A percentile compares a stretch with the other conserved stretches of the same genome.
Conservation (phyloP, 768 basidiomycete genomes). For the Tulasnella sp. region DNA sequence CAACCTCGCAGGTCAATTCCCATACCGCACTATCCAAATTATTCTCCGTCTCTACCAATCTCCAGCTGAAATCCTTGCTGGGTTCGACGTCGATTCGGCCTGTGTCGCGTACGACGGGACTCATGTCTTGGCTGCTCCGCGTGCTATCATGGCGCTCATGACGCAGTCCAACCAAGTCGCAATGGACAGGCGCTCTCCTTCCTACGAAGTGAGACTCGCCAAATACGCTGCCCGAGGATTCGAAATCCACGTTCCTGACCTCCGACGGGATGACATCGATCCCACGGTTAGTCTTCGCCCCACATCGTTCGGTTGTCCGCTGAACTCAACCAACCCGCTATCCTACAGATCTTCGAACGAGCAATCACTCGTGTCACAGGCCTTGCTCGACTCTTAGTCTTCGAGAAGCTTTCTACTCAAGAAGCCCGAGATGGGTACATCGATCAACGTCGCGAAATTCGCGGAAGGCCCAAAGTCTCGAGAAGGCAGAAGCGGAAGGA, state of each 20-base stretch:
- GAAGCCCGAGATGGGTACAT: slow-evolving; percentile 37
- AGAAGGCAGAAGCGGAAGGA: slow-evolving; percentile 24
- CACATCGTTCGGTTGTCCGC: background rate
- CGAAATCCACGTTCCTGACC: slow-evolving; percentile 44
- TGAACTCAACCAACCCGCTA: background rate
- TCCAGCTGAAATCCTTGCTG: slow-evolving; percentile 53
- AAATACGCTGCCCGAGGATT: slow-evolving; percentile 46
- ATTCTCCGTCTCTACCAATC: slow-evolving; percentile 51
- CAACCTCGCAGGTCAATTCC: slow-evolving; percentile 41
- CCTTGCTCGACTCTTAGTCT: slow-evolving; percentile 47
- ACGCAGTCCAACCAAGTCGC: slow-evolving; percentile 53
- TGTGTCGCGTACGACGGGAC: slow-evolving; percentile 45
- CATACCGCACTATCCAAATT: slow-evolving; percentile 55
- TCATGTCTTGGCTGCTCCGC: slow-evolving; percentile 49
- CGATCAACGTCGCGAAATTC: slow-evolving; percentile 36
- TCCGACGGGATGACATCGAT: slow-evolving; percentile 41
- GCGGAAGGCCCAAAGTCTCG: slow-evolving; percentile 34
- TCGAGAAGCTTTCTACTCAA: slow-evolving; percentile 43
- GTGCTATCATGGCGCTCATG: slow-evolving; percentile 50
- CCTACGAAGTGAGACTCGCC: slow-evolving; percentile 46
- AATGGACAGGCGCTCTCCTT: slow-evolving; percentile 48
- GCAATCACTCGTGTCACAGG: slow-evolving; percentile 45
- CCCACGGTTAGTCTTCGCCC: slow-evolving; percentile 36
- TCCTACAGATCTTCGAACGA: slow-evolving; percentile 45
- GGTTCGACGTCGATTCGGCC: slow-evolving; percentile 56